Conservation (phyloP, 371 early-diverging fungal genomes). For the Choanephora cucurbitarum region DNA sequence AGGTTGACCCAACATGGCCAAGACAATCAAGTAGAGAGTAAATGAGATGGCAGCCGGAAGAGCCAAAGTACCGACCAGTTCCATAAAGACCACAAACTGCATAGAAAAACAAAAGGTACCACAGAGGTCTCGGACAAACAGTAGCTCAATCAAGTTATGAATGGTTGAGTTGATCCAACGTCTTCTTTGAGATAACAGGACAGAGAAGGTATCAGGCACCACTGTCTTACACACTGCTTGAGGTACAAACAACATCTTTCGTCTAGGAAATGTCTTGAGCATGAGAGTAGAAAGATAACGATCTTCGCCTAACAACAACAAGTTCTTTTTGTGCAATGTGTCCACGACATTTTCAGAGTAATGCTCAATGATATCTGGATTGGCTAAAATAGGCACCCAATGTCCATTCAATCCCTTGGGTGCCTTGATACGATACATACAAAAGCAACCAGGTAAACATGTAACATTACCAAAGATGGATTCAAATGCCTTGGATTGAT, state of each 20-base stretch:
- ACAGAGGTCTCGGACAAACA: slow-evolving; percentile 81
- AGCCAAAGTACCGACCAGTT: slow-evolving; percentile 83
- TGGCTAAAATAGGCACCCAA: slow-evolving; percentile 80
- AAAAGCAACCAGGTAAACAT: slow-evolving; percentile 96
- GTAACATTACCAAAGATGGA: slow-evolving; percentile 97
- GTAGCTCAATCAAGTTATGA: slow-evolving; percentile 85
- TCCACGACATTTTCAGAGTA: slow-evolving; percentile 92
- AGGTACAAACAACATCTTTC: slow-evolving; percentile 93
- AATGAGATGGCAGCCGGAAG: slow-evolving; percentile 86
- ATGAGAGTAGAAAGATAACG: slow-evolving; percentile 95
- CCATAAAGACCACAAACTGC: slow-evolving; percentile 89
- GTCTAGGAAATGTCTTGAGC: slow-evolving; percentile 88
- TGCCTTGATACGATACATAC: slow-evolving; percentile 92
- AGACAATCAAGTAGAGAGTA: slow-evolving; percentile 56
- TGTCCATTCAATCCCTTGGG: slow-evolving; percentile 67
- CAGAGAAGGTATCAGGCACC: slow-evolving; percentile 81
- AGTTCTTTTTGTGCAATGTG: slow-evolving; percentile 95
- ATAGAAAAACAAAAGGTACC: slow-evolving; percentile 91
- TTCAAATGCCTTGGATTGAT: slow-evolving; percentile 94
- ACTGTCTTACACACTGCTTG: slow-evolving; percentile 85
- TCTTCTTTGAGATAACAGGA: slow-evolving; percentile 86
- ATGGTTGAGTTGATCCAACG: slow-evolving; percentile 95
- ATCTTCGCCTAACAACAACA: slow-evolving; percentile 94
- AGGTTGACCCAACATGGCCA: slow-evolving; percentile 55
- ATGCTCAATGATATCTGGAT: slow-evolving; percentile 86